Evolutionary conservation across 306 rosid species (phyloP).

Genomic region (Luffa acutangula): DNA sequence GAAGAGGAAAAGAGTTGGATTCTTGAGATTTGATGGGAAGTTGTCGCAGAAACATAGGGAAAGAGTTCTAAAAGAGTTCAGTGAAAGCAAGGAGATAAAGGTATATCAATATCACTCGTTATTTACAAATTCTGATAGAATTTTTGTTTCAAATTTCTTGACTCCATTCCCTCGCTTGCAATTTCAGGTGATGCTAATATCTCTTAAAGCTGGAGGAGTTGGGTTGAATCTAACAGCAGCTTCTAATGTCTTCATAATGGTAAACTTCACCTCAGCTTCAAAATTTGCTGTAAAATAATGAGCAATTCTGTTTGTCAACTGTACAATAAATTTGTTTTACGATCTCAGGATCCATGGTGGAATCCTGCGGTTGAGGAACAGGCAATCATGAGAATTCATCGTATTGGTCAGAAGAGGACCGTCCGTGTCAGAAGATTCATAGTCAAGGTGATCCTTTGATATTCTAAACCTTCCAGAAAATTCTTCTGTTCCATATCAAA

Average conservation of each 20-base stretch:
- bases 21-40: conserved; percentile 59
- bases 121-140: background rate
- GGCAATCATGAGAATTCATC: conserved; percentile 87
- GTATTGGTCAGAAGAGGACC: conserved; percentile 60
- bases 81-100: conserved; percentile 36
- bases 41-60: conserved; percentile 63
- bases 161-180: background rate
- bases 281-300: background rate
- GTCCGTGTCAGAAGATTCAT: conserved; percentile 38
- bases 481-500: background rate
- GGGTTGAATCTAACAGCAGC: conserved; percentile 90
- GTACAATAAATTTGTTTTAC: background rate
- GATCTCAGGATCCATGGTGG: conserved; percentile 85
- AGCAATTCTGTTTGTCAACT: background rate
- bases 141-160: background rate
- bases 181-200: conserved; percentile 58
- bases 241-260: conserved; percentile 74
- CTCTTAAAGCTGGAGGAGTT: conserved; percentile 86
- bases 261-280: conserved; percentile 2
- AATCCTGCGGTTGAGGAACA: conserved; percentile 97
- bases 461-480: background rate
- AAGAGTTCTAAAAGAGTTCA: conserved; percentile 57
- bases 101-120: conserved; percentile 13
- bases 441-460: conserved; percentile 25
- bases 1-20: conserved; percentile 40